phyloP scores from a whole-genome alignment of 2,329 filamentous ascomycete species.

The Lasiodiplodia theobromae region DNA sequence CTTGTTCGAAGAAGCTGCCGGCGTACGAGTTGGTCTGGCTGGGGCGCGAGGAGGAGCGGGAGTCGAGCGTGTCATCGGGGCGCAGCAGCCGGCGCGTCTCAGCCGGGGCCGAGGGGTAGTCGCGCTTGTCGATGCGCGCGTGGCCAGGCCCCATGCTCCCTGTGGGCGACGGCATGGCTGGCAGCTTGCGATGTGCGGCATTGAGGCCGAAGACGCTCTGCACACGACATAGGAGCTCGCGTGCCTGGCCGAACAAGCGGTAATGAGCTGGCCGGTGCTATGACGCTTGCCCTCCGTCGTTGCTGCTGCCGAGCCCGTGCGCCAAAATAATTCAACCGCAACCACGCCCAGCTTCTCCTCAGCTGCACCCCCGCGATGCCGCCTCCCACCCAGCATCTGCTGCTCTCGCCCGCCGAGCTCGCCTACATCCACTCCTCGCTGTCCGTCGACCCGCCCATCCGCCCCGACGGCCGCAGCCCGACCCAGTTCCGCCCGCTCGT shows the following conservation, averaged over 20 bases:
- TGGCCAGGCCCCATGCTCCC: constrained; percentile 33
- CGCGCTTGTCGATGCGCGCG: constrained; percentile 58
- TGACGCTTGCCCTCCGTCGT: constrained; percentile 22
- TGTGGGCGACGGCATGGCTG: constrained; percentile 19
- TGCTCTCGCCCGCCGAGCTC: constrained; percentile 93
- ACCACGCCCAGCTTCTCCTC: constrained; percentile 30
- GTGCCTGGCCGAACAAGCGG: constrained; percentile 6
- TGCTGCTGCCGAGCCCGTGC: constrained; percentile 12
- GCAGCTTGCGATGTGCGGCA: constrained; percentile 2
- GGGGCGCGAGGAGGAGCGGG: constrained; percentile 40
- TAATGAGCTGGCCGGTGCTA: constrained; percentile 23
- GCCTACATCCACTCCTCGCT: constrained; percentile 93
- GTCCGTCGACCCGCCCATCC: constrained; percentile 79
- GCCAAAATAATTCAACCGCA: constrained; percentile 29
- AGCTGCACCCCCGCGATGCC: constrained; percentile 37
- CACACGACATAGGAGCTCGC: background rate
- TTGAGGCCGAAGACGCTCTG: background rate
- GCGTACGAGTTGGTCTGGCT: constrained; percentile 56
- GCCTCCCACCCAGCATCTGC: constrained; percentile 61
- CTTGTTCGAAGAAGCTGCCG: constrained; percentile 65
- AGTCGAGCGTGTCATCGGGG: constrained; percentile 42
- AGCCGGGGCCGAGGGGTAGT: constrained; percentile 47
- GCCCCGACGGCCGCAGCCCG: constrained; percentile 82
- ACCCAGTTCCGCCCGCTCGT: constrained; percentile 90
- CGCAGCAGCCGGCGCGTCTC: constrained; percentile 43